Base-by-base conservation (phyloP, 73 alveolate genomes). In the Stentor roeselii region DNA sequence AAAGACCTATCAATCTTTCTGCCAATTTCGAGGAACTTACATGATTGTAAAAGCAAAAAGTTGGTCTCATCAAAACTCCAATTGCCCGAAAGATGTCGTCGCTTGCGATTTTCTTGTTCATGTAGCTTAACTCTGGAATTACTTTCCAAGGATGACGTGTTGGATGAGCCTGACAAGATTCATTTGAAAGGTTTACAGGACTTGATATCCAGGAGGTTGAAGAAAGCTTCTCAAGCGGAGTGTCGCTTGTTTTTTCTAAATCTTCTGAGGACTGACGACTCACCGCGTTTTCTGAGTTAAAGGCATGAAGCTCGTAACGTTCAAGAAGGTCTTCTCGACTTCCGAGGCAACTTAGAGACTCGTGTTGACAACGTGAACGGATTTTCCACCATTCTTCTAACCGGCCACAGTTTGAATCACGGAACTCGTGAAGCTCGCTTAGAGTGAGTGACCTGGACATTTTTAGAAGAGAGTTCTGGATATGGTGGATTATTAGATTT, bases 51-150 rank as follows among this genome's bases (percentile, higher is more conserved):
- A 76, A 76, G 67, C 84, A 76, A 27, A 76, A 76, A 37, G 84
- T 76, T 14, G 84, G 84, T 35, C 84, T 76, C 84, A 76, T 76
- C 34, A 76, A 76, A 37, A 35, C 39, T 15, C 75, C 74, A 76
- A 76, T 76, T 39, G 84, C 84, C 39, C n/a, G 14, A 11, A 76
- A 76, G 37, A 76, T 35, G 34, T 76, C 84, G 1, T 76, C 84
- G 39, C 60, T 14, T 36, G 84, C 84, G 30, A 76, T 37, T 76
- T 76, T 76, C 39, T 67, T 67, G 34, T 41, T 76, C 67, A 39
- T 39, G 34, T 76, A 76, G 34, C 39, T 37, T 21, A 76, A 21
- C n/a, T 76, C 84, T 76, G 60, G 74, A 2, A 76, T 40, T 21
- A 76, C 84, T 39, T 76, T 76, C 39, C 84, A 76, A 76, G 84